Evolutionary conservation across 2,329 filamentous ascomycete genomes (phyloP).

Genomic region (Diplodia sapinea): DNA sequence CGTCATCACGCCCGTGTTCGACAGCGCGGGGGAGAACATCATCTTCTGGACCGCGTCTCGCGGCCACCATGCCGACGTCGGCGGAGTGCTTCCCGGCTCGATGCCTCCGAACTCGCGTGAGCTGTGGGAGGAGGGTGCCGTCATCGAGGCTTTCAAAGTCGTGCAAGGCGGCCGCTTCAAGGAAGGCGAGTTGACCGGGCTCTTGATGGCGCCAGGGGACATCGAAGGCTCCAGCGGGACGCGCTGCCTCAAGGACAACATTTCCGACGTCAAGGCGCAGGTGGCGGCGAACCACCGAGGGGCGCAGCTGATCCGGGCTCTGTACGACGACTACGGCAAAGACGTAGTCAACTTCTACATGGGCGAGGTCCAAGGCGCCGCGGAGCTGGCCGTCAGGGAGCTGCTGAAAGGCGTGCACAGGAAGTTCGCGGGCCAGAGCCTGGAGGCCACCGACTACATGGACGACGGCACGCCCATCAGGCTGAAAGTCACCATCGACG

Average conservation of each 20-base stretch:
- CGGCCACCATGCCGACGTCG: constrained; percentile 51
- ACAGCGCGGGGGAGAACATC: constrained; percentile 38
- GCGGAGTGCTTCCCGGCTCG: constrained; percentile 48
- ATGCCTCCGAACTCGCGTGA: constrained; percentile 53
- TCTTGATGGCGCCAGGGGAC: constrained; percentile 43
- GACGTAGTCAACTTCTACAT: constrained; percentile 33
- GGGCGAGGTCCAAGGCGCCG: constrained; percentile 33
- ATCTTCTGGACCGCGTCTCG: constrained; percentile 50
- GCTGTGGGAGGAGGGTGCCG: constrained; percentile 55
- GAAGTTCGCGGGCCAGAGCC: constrained; percentile 1
- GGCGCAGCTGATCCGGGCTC: constrained; percentile 28
- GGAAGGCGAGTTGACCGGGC: constrained; percentile 43
- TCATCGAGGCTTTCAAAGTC: constrained; percentile 39
- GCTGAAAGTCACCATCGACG: constrained; percentile 45
- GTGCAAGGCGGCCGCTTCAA: constrained; percentile 44
- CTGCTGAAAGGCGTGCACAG: constrained; percentile 22
- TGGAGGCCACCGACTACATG: constrained; percentile 46
- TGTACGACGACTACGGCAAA: constrained; percentile 27
- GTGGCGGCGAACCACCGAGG: constrained; percentile 33
- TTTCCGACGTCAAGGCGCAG: constrained; percentile 34
- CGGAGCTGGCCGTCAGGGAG: constrained; percentile 32
- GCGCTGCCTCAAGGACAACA: constrained; percentile 35
- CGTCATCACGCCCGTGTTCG: constrained; percentile 51
- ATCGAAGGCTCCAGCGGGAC: constrained; percentile 49
- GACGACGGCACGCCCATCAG: constrained; percentile 49